These are phyloP conservation scores for Colletotrichum gloeosporioides DNA, from an alignment of 2,329 filamentous ascomycete genomes.

Conservation along the genomic window DNA sequence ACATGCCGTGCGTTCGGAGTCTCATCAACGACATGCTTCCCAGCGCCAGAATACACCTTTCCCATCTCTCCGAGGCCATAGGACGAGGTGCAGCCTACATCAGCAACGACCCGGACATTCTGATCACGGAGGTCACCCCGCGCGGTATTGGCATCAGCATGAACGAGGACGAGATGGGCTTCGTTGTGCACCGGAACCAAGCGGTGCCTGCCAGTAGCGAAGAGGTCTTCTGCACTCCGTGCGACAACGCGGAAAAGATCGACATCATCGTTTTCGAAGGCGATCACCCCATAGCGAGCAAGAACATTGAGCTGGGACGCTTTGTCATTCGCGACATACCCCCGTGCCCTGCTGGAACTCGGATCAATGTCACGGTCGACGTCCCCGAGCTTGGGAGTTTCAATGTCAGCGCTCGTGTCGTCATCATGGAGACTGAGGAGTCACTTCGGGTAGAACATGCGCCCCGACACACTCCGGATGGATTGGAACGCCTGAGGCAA, in stretches of 20 bases:
- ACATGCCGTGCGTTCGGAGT: neutral
- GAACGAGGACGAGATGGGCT: neutral
- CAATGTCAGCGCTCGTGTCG: neutral
- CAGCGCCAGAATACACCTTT: neutral
- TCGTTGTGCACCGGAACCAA: neutral
- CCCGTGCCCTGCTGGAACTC: neutral
- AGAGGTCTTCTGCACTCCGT: neutral
- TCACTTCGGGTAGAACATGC: neutral
- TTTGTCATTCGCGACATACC: neutral
- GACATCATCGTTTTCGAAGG: neutral
- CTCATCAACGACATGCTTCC: neutral
- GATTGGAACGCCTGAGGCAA: neutral
- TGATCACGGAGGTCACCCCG: neutral
- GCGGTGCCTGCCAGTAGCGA: neutral
- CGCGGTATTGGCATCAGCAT: neutral
- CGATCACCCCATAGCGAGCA: neutral
- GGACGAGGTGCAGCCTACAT: neutral
- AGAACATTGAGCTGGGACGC: neutral
- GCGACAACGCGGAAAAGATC: neutral
- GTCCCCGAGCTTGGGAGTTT: neutral
- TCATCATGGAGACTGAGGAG: neutral
- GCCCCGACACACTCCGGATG: neutral
- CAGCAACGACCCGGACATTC: neutral
- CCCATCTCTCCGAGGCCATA: neutral
- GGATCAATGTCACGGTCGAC: neutral